Percentiles rank a stretch among this genome's conserved stretches.
phyloP scores from a whole-genome alignment of 2,329 filamentous ascomycete genomes.

The Microcyclosporella mali region DNA sequence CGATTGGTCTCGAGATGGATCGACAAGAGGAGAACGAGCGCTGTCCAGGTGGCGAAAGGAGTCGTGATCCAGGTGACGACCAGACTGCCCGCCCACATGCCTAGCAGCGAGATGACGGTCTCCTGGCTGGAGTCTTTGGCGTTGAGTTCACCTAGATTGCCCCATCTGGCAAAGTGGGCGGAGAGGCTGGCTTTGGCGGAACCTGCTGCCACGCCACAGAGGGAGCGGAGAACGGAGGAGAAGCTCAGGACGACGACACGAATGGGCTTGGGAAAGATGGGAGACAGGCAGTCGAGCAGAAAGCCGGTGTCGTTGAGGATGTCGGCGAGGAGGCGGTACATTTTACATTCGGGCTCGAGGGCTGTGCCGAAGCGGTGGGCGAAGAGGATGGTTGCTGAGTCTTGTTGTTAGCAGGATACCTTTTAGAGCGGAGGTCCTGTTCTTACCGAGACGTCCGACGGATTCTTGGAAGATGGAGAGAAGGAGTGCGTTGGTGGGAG shows the following conservation, averaged over 20 bases:
- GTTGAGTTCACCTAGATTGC: conserved; percentile 88
- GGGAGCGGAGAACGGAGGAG: conserved; percentile 55
- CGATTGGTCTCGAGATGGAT: conserved; percentile 83
- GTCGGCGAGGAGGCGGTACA: conserved; percentile 79
- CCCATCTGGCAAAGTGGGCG: conserved; percentile 80
- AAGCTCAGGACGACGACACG: conserved; percentile 54
- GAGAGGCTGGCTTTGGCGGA: conserved; percentile 86
- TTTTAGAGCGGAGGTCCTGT: too few relatives aligned
- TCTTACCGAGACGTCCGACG: conserved; percentile 59
- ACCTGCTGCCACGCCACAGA: conserved; percentile 86
- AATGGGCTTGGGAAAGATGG: conserved; percentile 57
- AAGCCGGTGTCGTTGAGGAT: conserved; percentile 83
- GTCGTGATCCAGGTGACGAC: conserved; percentile 71
- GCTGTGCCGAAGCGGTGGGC: conserved; percentile 74
- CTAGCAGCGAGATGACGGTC: conserved; percentile 81
- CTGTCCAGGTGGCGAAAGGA: conserved; percentile 64
- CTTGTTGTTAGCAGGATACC: too few relatives aligned
- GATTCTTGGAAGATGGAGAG: conserved; percentile 78
- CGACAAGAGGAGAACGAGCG: conserved; percentile 64
- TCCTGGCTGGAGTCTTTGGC: conserved; percentile 94
- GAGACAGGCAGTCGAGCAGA: conserved; percentile 77
- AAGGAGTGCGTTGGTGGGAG: conserved; percentile 73
- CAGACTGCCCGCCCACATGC: conserved; percentile 77
- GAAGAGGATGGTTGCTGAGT: conserved; percentile 67
- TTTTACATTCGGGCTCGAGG: conserved; percentile 86